Conservation (phyloP, 495 filamentous ascomycete species). For the Neurospora discreta region DNA sequence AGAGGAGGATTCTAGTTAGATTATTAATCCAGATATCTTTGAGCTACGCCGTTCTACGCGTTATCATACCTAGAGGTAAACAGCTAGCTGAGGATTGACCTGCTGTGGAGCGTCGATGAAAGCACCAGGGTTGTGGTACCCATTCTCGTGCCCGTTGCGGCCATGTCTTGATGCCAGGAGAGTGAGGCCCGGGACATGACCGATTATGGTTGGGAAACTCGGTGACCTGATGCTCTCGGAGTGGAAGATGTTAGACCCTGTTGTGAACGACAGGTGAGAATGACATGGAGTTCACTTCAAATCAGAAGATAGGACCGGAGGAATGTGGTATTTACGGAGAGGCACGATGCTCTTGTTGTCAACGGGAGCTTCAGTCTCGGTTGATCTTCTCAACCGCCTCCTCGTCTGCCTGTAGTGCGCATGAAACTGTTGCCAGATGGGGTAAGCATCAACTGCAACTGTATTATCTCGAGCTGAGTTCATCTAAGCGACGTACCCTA, state of each 20-base stretch:
- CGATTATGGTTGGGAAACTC: neutral
- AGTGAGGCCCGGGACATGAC: neutral
- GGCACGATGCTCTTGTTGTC: neutral
- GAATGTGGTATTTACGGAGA: neutral
- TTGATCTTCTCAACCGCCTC: neutral
- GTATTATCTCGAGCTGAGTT: neutral
- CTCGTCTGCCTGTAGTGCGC: neutral
- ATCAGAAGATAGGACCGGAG: neutral
- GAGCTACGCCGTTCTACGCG: no score
- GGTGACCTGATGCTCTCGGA: neutral
- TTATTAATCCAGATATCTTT: no score
- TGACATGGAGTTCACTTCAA: neutral
- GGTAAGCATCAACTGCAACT: no score
- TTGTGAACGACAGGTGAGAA: neutral
- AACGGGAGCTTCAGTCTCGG: neutral
- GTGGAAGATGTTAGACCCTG: neutral
- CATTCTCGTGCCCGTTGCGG: constrained; percentile 1
- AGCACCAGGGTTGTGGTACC: constrained; percentile 11
- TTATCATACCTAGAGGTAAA: no score
- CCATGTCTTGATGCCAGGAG: no score
- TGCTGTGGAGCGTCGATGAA: constrained; percentile 8
- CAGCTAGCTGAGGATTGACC: constrained; percentile 14
- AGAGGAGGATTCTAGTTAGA: no score
- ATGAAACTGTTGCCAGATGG: no score
- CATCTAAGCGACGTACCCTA: neutral